Base-by-base conservation (phyloP, 164 flowering plant genomes). In the Berberis thunbergii region DNA sequence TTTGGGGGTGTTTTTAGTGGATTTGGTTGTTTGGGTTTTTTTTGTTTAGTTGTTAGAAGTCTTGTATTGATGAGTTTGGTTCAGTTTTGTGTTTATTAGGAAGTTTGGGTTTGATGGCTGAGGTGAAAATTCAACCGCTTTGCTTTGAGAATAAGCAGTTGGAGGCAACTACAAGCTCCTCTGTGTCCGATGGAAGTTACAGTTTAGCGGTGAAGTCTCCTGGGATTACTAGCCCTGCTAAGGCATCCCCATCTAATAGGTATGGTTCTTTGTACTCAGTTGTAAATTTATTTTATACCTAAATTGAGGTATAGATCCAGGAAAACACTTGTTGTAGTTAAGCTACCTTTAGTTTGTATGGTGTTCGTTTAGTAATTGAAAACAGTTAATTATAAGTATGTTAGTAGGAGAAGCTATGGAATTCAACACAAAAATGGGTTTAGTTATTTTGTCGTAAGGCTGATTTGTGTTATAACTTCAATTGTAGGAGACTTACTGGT, bases 91-190 rank as follows among this genome's bases (percentile, higher is more conserved):
- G 73, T 64, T 67, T 45, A 48, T 3, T 10, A 26, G 55, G n/a
- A 13, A 38, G 4, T 13, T 66, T 59, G 74, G 58, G 55, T 67
- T 70, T 67, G 66, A 84, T 82, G 87, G 83, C 40, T 49, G 82
- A 72, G 64, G 62, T 64, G 72, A 80, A 78, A 68, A 38, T 61
- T 9, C 88, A 84, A 72, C 78, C 71, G 67, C 61, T 68, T 62
- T 92, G 93, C 75, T 71, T 84, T 41, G 96, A 86, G 85, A 86
- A 88, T 69, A 85, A 80, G 72, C 90, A 88, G 70, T 73, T 79
- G 2, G 80, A 79, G 1, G 79, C 88, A n/a, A 83, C 84, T 64
- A 87, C 91, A 11, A 82, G 89, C 74, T 82, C 96, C 10, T 87
- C 97, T 8, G 67, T 74, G 55, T 88, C 96, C 0, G 95, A 90